These are phyloP conservation scores for Lathyrus sativus DNA, from an alignment of 306 rosid species.

Conservation along the genomic window DNA sequence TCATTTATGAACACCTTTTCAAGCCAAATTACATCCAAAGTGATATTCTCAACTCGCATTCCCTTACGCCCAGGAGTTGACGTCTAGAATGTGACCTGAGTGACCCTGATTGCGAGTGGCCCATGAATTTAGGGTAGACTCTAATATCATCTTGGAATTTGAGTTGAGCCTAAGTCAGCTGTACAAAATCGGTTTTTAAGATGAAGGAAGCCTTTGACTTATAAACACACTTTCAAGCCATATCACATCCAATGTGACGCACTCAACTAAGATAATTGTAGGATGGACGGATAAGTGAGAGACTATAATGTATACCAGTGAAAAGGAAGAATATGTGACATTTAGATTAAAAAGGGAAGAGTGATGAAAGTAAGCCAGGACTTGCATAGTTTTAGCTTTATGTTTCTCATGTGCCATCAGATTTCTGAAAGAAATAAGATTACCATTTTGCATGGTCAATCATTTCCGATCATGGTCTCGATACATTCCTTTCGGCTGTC, in stretches of 20 bases:
- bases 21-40: background rate
- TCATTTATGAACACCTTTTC: background rate
- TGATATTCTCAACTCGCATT: background rate
- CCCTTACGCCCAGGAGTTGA: background rate
- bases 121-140: background rate
- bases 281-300: background rate
- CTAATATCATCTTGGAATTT: background rate
- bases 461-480: too few relatives aligned
- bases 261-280: slow-evolving; percentile 3
- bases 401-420: too few relatives aligned
- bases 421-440: too few relatives aligned
- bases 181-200: background rate
- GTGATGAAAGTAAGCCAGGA: too few relatives aligned
- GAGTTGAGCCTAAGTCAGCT: background rate
- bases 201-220: too few relatives aligned
- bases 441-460: too few relatives aligned
- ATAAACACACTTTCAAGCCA: background rate
- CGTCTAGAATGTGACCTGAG: background rate
- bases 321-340: background rate
- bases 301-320: background rate
- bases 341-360: slow-evolving; percentile 5
- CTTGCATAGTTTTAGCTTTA: too few relatives aligned
- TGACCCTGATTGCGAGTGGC: background rate
- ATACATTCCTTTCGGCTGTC: too few relatives aligned
- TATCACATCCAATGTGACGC: background rate